A percentile compares a stretch with the other conserved stretches of the same genome.
Conservation (phyloP, 2,329 filamentous ascomycete genomes). For the Hypoxylon rubiginosum region DNA sequence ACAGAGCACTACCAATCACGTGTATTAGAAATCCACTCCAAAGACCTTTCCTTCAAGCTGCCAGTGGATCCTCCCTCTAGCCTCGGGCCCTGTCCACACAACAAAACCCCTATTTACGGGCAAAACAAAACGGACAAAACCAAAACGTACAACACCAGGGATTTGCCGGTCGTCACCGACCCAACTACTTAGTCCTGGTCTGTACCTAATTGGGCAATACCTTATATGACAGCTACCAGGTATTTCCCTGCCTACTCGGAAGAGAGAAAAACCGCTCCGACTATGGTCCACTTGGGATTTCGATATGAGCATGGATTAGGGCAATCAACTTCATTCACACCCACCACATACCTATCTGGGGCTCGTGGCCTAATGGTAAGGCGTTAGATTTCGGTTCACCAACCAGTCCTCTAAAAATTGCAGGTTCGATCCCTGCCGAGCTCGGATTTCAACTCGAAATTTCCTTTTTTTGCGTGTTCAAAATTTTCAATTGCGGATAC, state of each 20-base stretch:
- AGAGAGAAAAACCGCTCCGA: not conserved
- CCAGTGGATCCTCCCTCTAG: not conserved
- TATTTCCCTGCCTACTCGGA: not conserved
- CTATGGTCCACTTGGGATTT: not conserved
- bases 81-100: not conserved
- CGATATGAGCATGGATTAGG: not conserved
- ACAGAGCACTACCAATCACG: no score
- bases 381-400: constrained; percentile 39
- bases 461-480: constrained; percentile 6
- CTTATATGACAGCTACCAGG: not conserved
- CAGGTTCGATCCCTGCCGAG: constrained; percentile 42
- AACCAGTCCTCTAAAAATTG: constrained; percentile 34
- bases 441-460: constrained; percentile 2
- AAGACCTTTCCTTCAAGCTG: no score
- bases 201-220: not conserved
- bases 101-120: not conserved
- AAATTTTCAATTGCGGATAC: not conserved
- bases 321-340: not conserved
- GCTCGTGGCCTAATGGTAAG: constrained; percentile 42
- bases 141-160: not conserved
- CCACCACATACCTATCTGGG: not conserved
- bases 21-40: no score
- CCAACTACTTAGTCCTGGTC: not conserved
- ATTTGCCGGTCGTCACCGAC: not conserved
- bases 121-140: not conserved